Evolutionary conservation across 805 yeast species (phyloP).

Genomic region (Metschnikowia lochheadii): DNA sequence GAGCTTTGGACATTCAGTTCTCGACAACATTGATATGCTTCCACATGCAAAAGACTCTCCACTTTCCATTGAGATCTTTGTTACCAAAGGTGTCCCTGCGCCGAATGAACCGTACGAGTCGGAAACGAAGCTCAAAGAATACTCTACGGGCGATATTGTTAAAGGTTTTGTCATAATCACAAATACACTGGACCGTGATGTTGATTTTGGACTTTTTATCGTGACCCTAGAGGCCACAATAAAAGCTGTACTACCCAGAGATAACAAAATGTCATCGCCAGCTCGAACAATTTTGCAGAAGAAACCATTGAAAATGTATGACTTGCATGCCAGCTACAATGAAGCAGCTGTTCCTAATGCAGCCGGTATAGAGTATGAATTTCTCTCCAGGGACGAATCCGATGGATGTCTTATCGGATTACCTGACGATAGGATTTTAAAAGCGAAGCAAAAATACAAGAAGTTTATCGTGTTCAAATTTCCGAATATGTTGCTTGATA

Average conservation of each 20-base stretch:
- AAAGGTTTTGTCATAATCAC: constrained; percentile 46
- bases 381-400: constrained; percentile 38
- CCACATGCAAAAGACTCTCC: constrained; percentile 42
- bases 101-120: constrained; percentile 39
- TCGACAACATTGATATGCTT: constrained; percentile 49
- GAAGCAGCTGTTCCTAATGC: constrained; percentile 47
- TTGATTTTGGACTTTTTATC: constrained; percentile 42
- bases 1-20: constrained; percentile 41
- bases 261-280: neutral
- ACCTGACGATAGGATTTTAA: constrained; percentile 44
- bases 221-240: constrained; percentile 32
- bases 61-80: constrained; percentile 44
- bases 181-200: constrained; percentile 42
- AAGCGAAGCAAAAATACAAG: constrained; percentile 49
- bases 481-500: constrained; percentile 51
- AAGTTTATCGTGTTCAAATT: constrained; percentile 57
- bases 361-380: constrained; percentile 45
- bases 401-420: constrained; percentile 51
- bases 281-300: constrained; percentile 34
- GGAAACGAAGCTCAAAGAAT: constrained; percentile 44
- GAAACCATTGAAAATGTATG: constrained; percentile 57
- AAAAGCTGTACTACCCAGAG: constrained; percentile 23
- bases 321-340: constrained; percentile 53
- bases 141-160: constrained; percentile 38
- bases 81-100: constrained; percentile 50